A percentile compares a stretch with the other conserved stretches of the same genome.
These are phyloP conservation scores for Colletotrichum magnum DNA, from an alignment of 2,329 filamentous ascomycete genomes.

Conservation along the genomic window DNA sequence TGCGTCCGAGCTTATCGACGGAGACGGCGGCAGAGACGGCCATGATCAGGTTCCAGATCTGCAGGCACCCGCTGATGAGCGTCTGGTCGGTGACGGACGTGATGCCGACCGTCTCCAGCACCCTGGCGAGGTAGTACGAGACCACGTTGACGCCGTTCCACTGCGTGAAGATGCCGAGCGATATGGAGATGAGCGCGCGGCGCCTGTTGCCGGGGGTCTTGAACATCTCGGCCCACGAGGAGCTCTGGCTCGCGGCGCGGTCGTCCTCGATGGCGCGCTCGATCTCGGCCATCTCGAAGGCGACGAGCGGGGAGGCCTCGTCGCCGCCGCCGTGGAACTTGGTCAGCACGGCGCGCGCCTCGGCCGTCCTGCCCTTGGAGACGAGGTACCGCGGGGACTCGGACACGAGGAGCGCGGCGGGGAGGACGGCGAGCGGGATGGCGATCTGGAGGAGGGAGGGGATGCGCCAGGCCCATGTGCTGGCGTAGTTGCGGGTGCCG, in stretches of 20 bases:
- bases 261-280: conserved; percentile 29
- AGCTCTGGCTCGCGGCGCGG: conserved; percentile 2
- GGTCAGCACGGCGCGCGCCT: conserved; percentile 54
- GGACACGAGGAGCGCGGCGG: conserved; percentile 43
- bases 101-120: conserved; percentile 49
- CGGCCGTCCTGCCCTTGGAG: neutral
- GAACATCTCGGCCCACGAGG: conserved; percentile 57
- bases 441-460: conserved; percentile 21
- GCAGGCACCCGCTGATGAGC: conserved; percentile 47
- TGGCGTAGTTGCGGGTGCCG: neutral
- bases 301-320: conserved; percentile 54
- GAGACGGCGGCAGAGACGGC: conserved; percentile 46
- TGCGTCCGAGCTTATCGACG: conserved; percentile 47
- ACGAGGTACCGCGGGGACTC: conserved; percentile 40
- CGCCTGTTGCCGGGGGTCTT: conserved; percentile 42
- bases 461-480: conserved; percentile 23
- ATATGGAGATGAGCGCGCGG: conserved; percentile 46
- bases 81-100: conserved; percentile 47
- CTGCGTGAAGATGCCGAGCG: conserved; percentile 53
- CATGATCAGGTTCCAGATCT: conserved; percentile 47
- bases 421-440: conserved; percentile 18
- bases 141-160: conserved; percentile 55
- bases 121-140: conserved; percentile 42
- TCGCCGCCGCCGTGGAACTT: conserved; percentile 59
- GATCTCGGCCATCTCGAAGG: conserved; percentile 27